A percentile compares a stretch with the other conserved stretches of the same genome.
These are phyloP conservation scores for Pyrenophora tritici-repentis DNA, from an alignment of 2,329 filamentous ascomycete genomes.

Conservation along the genomic window DNA sequence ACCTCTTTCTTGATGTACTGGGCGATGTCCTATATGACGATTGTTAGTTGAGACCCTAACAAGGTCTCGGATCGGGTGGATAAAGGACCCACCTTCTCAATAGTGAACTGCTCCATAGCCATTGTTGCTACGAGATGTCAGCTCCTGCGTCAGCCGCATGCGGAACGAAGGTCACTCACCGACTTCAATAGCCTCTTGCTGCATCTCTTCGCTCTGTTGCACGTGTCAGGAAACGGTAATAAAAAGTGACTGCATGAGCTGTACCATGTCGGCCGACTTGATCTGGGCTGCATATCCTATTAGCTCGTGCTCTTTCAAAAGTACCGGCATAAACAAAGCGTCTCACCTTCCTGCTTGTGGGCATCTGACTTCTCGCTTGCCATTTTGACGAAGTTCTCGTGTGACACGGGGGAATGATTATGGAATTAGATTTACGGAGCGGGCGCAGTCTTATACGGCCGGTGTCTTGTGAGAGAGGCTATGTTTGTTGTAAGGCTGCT, in stretches of 20 bases:
- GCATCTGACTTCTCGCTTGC: slow-evolving; percentile 69
- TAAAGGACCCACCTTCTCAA: slow-evolving; percentile 65
- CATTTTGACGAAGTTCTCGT: slow-evolving; percentile 34
- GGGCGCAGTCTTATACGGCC: slow-evolving; percentile 8
- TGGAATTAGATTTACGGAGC: slow-evolving; percentile 1
- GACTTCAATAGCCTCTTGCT: slow-evolving; percentile 91
- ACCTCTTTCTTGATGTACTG: slow-evolving; percentile 96
- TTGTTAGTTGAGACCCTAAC: slow-evolving; percentile 8
- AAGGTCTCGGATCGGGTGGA: background rate
- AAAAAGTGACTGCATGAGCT: slow-evolving; percentile 20
- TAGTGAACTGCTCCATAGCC: slow-evolving; percentile 72
- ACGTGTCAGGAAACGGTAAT: slow-evolving; percentile 20
- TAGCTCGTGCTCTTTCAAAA: slow-evolving; percentile 25
- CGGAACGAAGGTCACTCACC: slow-evolving; percentile 63
- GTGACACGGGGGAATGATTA: background rate
- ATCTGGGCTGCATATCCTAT: slow-evolving; percentile 72
- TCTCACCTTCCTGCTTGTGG: slow-evolving; percentile 55
- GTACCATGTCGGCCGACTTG: slow-evolving; percentile 98
- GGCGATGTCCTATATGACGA: slow-evolving; percentile 76
- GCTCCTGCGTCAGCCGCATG: slow-evolving; percentile 21
- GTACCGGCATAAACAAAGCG: slow-evolving; percentile 26
- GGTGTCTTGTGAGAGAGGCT: slow-evolving; percentile 12
- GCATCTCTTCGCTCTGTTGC: slow-evolving; percentile 90
- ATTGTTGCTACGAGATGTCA: slow-evolving; percentile 62
- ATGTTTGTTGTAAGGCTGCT: slow-evolving; percentile 19